A percentile compares a stretch with the other conserved stretches of the same genome.
phyloP scores from a whole-genome alignment of 2,329 filamentous ascomycete genomes.

The Ramularia endophylla region DNA sequence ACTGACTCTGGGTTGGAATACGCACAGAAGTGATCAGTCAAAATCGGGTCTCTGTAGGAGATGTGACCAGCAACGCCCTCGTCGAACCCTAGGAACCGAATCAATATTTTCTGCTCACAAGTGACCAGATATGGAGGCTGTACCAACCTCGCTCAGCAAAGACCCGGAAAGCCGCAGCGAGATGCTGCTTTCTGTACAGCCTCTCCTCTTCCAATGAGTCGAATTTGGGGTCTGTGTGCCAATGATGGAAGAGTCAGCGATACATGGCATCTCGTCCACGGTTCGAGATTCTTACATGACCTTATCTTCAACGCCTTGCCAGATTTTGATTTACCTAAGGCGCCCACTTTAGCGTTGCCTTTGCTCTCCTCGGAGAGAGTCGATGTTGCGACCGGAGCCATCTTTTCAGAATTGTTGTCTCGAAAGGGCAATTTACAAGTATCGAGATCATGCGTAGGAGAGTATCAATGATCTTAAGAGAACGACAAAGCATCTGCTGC shows the following conservation, averaged over 20 bases:
- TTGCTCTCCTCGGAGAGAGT: slow-evolving; percentile 30
- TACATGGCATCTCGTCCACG: too few relatives aligned
- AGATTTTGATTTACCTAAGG: slow-evolving; percentile 41
- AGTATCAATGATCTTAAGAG: too few relatives aligned
- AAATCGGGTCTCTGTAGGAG: slow-evolving; percentile 34
- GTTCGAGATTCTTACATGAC: slow-evolving; percentile 31
- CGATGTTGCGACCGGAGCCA: slow-evolving; percentile 36
- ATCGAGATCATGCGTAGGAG: too few relatives aligned
- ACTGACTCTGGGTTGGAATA: background rate
- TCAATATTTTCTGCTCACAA: background rate
- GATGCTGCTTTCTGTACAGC: slow-evolving; percentile 37
- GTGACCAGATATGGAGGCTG: background rate
- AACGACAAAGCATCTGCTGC: too few relatives aligned
- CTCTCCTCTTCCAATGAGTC: slow-evolving; percentile 33
- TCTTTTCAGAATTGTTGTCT: too few relatives aligned
- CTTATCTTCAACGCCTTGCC: slow-evolving; percentile 44
- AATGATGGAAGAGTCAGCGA: too few relatives aligned
- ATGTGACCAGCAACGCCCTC: slow-evolving; percentile 40
- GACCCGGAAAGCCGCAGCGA: slow-evolving; percentile 40
- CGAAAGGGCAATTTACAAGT: too few relatives aligned
- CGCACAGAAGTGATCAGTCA: slow-evolving; percentile 32
- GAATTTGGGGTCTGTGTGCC: slow-evolving; percentile 36
- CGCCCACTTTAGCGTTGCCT: slow-evolving; percentile 39
- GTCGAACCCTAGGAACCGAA: slow-evolving; percentile 27
- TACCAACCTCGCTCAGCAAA: slow-evolving; percentile 34